Evolutionary conservation across 2,329 filamentous ascomycete species (phyloP).

Genomic region (Chaetomiaceae sp.): DNA sequence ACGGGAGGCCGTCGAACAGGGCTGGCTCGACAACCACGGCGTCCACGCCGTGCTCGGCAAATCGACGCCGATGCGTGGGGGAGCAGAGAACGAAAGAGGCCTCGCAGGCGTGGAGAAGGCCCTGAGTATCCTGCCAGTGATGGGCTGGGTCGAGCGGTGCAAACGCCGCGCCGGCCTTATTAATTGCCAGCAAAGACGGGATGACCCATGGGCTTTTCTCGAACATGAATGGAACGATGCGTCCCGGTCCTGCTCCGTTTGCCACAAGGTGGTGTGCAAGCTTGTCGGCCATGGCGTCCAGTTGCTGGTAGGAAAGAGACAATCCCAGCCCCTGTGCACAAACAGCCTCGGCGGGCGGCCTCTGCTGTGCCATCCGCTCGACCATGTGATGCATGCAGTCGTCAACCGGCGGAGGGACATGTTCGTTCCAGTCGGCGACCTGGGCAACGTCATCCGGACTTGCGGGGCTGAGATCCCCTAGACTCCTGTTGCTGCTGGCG

Average conservation of each 20-base stretch:
- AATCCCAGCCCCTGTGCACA: slow-evolving; percentile 7
- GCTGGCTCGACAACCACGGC: slow-evolving; percentile 3
- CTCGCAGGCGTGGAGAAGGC: neutral
- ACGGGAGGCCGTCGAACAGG: slow-evolving; percentile 4
- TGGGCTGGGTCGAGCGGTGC: slow-evolving; percentile 25
- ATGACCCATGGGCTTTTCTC: slow-evolving; percentile 23
- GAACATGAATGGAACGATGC: slow-evolving; percentile 22
- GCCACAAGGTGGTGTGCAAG: slow-evolving; percentile 15
- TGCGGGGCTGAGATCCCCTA: neutral
- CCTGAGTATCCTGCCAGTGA: neutral
- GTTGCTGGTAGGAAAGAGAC: slow-evolving; percentile 16
- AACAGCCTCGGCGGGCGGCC: slow-evolving; percentile 14
- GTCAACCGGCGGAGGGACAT: neutral
- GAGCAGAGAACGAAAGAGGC: slow-evolving; percentile 3
- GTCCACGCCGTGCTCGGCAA: neutral
- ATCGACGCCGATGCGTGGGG: neutral
- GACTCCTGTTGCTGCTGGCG: neutral
- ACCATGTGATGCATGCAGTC: slow-evolving; percentile 4
- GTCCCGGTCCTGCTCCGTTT: slow-evolving; percentile 13
- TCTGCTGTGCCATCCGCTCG: neutral
- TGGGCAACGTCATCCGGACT: neutral
- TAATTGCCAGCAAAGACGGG: slow-evolving; percentile 22
- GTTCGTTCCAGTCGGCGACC: neutral
- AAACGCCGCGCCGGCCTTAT: slow-evolving; percentile 28
- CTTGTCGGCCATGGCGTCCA: slow-evolving; percentile 7